Base-by-base conservation (phyloP, 495 filamentous ascomycete genomes). In the Cetradonia linearis region DNA sequence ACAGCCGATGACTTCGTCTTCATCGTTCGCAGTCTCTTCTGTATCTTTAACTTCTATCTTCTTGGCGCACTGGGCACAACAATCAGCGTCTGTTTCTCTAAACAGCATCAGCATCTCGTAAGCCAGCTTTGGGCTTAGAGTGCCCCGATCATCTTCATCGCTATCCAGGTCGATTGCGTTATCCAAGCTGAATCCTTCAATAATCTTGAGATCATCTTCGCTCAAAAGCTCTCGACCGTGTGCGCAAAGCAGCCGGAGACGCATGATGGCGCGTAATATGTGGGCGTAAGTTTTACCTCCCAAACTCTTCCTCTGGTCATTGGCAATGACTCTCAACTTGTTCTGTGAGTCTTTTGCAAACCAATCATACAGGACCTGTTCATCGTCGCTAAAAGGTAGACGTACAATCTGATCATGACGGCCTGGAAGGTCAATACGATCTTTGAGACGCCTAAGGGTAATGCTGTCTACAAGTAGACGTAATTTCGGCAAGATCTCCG, bases 401-500 rank as follows among this genome's bases (percentile, higher is more conserved):
- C 70, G 73, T 23, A 91, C 74, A 11, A 90, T 80, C 55, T 85
- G 72, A 63, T 96, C 92, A 2, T 76, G 75, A 2, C 91, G 83
- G 25, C 78, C 72, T 3, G 91, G 91, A 5, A 96, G 77, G 65
- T 92, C 77, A 58, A 96, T 91, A 68, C 83, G 86, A 69, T 96
- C 89, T 71, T 98, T 98, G 48, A 91, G 74, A 28, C 93, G 86
- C n/a, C 93, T 85, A 25, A 98, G 74, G 0, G 93, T 96, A 59
- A 98, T 85, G 42, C 87, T 92, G 66, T 95, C 88, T 18, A 98
- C 89, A 23, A 98, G 79, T n/a, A 95, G 78, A 18, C 91, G 88
- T 38, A 98, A 77, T 68, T 89, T 93, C 16, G 87, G 80, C 7
- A 96, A 74, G 50, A 89, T 89, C 33, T 88, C 85, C 4, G 88